phyloP scores from a whole-genome alignment of 1,139 yeast genomes.

The Meyerozyma guilliermondii region DNA sequence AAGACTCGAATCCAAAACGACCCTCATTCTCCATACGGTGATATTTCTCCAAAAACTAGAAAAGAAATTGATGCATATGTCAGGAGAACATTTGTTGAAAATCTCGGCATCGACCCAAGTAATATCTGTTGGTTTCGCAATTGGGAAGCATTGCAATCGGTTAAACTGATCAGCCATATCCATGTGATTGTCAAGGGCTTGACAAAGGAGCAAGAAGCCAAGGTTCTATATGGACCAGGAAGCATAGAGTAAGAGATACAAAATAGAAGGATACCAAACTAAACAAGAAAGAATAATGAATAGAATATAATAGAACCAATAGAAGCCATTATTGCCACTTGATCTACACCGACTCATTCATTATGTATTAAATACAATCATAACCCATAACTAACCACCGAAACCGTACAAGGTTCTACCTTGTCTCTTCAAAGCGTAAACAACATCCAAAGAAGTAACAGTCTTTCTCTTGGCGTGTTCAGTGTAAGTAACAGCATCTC shows the following conservation, averaged over 20 bases:
- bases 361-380: background rate
- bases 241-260: background rate
- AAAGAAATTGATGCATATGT: slow-evolving; percentile 35
- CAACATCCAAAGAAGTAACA: slow-evolving; percentile 19
- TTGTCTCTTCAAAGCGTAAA: slow-evolving; percentile 21
- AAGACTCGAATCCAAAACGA: slow-evolving; percentile 16
- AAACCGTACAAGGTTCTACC: slow-evolving; percentile 23
- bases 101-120: slow-evolving; percentile 28
- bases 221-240: slow-evolving; percentile 10
- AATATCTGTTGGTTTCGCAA: slow-evolving; percentile 57
- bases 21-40: slow-evolving; percentile 28
- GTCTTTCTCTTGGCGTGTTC: slow-evolving; percentile 22
- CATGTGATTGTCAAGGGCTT: slow-evolving; percentile 48
- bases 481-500: slow-evolving; percentile 21
- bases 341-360: too few species aligned
- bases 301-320: too few species aligned
- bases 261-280: background rate
- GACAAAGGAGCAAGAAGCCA: slow-evolving; percentile 14
- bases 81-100: slow-evolving; percentile 39
- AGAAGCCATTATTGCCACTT: too few species aligned
- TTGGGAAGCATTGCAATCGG: slow-evolving; percentile 58
- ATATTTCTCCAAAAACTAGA: slow-evolving; percentile 36
- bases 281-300: background rate
- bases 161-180: slow-evolving; percentile 52
- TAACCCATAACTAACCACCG: slow-evolving; percentile 13